Conservation (phyloP, 2,329 filamentous ascomycete genomes). For the Neurospora sp. region DNA sequence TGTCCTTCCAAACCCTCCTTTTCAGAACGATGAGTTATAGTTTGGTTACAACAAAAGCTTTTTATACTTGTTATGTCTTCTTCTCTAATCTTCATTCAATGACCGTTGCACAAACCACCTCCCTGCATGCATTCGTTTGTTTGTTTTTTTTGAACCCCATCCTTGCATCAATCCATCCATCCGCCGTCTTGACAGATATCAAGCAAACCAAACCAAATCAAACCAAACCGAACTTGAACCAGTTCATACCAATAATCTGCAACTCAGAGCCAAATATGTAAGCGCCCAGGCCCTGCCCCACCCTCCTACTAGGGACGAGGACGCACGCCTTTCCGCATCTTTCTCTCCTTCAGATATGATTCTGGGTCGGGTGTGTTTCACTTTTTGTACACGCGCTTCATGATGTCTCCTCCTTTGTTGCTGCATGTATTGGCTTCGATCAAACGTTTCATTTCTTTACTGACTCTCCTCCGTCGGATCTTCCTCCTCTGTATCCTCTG, state of each 20-base stretch:
- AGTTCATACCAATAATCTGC: background rate
- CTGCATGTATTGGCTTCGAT: background rate
- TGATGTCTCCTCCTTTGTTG: background rate
- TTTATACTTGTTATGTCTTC: background rate
- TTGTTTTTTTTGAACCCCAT: background rate
- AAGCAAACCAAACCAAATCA: background rate
- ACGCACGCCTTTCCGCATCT: background rate
- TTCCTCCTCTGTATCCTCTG: background rate
- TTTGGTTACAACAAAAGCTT: background rate
- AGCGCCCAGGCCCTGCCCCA: background rate
- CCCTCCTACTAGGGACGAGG: background rate
- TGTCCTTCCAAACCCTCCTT: too few relatives aligned
- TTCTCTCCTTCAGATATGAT: background rate
- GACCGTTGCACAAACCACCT: background rate
- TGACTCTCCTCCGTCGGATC: background rate
- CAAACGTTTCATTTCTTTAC: background rate
- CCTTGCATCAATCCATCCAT: background rate
- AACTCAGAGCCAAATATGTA: background rate
- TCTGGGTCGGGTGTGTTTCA: background rate
- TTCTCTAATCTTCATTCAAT: background rate
- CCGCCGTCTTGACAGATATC: background rate
- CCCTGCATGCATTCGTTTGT: background rate
- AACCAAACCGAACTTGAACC: background rate
- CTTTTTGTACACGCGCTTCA: background rate
- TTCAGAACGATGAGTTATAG: background rate